Conservation (phyloP, 805 yeast genomes). For the Candida krabiensis region DNA sequence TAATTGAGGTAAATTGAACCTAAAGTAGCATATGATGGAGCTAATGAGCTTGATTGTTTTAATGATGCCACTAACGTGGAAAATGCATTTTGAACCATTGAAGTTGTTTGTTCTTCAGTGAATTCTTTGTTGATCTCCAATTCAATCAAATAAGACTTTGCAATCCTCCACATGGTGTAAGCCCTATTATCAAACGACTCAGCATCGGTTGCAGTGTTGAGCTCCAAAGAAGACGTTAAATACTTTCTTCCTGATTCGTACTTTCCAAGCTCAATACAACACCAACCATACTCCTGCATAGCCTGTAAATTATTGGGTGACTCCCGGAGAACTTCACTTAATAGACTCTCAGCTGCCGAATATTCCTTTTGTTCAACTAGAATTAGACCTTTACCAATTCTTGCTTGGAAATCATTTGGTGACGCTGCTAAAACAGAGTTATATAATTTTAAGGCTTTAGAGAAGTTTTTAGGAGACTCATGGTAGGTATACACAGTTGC, state of each 20-base stretch:
- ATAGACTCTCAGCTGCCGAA: conserved; percentile 50
- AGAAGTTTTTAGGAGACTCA: conserved; percentile 88
- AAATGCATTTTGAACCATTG: conserved; percentile 49
- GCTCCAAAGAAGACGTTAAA: conserved; percentile 44
- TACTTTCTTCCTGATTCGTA: conserved; percentile 51
- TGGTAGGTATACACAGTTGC: conserved; percentile 79
- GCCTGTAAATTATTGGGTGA: conserved; percentile 60
- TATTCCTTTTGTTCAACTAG: conserved; percentile 63
- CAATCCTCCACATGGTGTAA: conserved; percentile 66
- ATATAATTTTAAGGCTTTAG: conserved; percentile 70
- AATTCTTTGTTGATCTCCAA: conserved; percentile 14
- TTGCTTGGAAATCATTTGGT: conserved; percentile 50
- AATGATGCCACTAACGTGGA: conserved; percentile 59
- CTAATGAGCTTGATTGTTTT: conserved; percentile 60
- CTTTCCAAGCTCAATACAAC: conserved; percentile 56
- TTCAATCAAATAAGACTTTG: conserved; percentile 55
- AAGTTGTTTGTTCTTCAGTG: conserved; percentile 22
- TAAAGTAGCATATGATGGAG: conserved; percentile 79
- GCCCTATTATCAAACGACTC: conserved; percentile 60
- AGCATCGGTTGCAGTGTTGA: conserved; percentile 49
- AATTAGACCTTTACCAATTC: conserved; percentile 81
- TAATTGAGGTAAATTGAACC: conserved; percentile 69
- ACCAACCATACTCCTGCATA: conserved; percentile 74
- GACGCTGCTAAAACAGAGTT: conserved; percentile 51
- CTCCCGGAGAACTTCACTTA: conserved; percentile 49